Base-by-base conservation (phyloP, 169 alveolate species). In the Toxoplasma gondii region DNA sequence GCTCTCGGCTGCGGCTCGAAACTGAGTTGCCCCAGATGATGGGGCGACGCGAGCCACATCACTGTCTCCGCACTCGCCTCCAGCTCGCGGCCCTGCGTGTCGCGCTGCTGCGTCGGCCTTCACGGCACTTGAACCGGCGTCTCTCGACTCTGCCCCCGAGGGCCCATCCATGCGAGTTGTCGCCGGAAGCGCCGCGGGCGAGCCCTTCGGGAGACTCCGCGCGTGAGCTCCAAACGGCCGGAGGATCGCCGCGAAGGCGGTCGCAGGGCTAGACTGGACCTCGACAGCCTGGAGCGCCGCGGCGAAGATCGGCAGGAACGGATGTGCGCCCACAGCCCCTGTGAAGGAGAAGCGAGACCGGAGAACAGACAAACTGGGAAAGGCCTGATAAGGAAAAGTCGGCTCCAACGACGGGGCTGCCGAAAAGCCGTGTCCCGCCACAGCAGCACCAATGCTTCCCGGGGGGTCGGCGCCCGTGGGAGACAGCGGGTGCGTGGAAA, bases 211-310 rank as follows among this genome's bases (percentile, higher is more conserved):
- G 39, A 92, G 88, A 64, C 92, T 83, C 36, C 94, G 94, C 29
- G 94, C 94, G 34, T 88, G 92, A 49, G 70, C 80, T 0, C 94
- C 94, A 41, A 83, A 92, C 0, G 94, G 91, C 39, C 94, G 64
- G 29, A 92, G 92, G 54, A 92, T 83, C 38, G 80, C 86, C 17
- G 92, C 69, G 44, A 92, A 41, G 27, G 92, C 58, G 34, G 92
- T 83, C n/a, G 91, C 82, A n/a, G 92, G 91, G 53, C 54, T 38
- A 0, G 53, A 27, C 80, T 41, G 91, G 64, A 17, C 44, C 64
- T 82, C 92, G 29, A 81, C 64, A 4, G 92, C 91, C 44, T 86
- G 53, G 54, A 92, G 88, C 54, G 64, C 78, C 45, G 91, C 94
- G 22, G 94, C 91, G n/a, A 92, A 92, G 19, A 92, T 53, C 39